These are phyloP conservation scores for Penicillium sp. DNA, from an alignment of 2,329 filamentous ascomycete genomes.

Conservation along the genomic window DNA sequence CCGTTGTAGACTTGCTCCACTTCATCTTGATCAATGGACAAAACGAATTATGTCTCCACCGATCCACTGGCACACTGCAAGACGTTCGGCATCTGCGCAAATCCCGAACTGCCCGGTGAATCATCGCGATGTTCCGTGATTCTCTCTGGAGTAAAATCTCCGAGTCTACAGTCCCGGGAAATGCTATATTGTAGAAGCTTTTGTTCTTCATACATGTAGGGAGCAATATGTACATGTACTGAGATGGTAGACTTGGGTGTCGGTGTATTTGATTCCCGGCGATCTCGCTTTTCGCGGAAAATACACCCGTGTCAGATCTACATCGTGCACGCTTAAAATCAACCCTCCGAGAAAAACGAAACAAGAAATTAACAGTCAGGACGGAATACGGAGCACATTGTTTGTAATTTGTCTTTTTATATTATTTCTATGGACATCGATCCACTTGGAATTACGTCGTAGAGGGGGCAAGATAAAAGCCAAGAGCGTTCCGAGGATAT, in stretches of 20 bases:
- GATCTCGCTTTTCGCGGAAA: neutral
- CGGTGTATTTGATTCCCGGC: neutral
- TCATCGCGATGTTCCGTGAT: conserved; percentile 1
- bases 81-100: conserved; percentile 11
- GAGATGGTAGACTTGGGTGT: neutral
- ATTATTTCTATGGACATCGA: neutral
- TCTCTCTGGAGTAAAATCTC: neutral
- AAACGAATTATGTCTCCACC: conserved; percentile 16
- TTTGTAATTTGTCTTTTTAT: neutral
- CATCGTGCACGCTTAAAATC: neutral
- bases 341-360: neutral
- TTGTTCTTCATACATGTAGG: neutral
- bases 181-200: neutral
- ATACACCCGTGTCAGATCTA: neutral
- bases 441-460: conserved; percentile 2
- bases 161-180: neutral
- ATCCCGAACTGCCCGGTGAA: conserved; percentile 22
- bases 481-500: conserved; percentile 7
- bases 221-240: neutral
- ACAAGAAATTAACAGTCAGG: neutral
- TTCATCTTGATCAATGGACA: conserved; percentile 17
- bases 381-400: neutral
- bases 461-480: neutral
- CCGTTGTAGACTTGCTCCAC: conserved; percentile 14
- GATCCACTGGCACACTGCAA: neutral